Evolutionary conservation across 108 stramenopile genomes (phyloP).

Genomic region (Bacterosira constricta): DNA sequence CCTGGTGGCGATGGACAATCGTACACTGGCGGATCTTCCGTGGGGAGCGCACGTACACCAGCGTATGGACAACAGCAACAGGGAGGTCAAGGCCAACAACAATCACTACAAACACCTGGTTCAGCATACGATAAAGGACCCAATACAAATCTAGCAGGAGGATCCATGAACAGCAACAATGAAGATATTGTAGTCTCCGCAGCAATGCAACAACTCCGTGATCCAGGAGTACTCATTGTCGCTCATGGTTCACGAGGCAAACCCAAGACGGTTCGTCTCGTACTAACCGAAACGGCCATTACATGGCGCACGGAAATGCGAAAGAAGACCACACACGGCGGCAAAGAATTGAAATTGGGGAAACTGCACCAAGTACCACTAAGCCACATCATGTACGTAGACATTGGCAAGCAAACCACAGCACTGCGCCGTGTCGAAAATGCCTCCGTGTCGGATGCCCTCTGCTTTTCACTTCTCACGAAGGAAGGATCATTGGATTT

Average conservation of each 20-base stretch:
- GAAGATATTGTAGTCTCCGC: constrained; percentile 82
- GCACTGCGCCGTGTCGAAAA: constrained; percentile 86
- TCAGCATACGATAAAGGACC: too few species aligned
- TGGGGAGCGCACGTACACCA: too few species aligned
- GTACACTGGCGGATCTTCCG: too few species aligned
- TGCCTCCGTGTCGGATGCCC: constrained; percentile 66
- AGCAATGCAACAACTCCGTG: constrained; percentile 85
- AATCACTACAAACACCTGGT: too few species aligned
- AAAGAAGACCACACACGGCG: constrained; percentile 52
- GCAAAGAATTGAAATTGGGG: constrained; percentile 64
- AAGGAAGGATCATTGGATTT: constrained; percentile 88
- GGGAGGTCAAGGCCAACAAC: too few species aligned
- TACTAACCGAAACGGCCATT: constrained; percentile 77
- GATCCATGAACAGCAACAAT: too few species aligned
- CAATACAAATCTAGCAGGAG: too few species aligned
- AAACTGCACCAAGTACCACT: constrained; percentile 86
- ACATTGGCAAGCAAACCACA: constrained; percentile 87
- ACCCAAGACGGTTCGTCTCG: constrained; percentile 83
- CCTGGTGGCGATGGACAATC: too few species aligned
- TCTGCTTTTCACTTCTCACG: constrained; percentile 84
- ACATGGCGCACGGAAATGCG: constrained; percentile 87
- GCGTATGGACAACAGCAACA: too few species aligned
- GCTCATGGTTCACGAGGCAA: constrained; percentile 85
- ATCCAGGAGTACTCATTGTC: constrained; percentile 79
- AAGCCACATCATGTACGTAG: constrained; percentile 88